Evolutionary conservation across 139 green algal genomes (phyloP).

Genomic region (Chlamydomonas incerta): DNA sequence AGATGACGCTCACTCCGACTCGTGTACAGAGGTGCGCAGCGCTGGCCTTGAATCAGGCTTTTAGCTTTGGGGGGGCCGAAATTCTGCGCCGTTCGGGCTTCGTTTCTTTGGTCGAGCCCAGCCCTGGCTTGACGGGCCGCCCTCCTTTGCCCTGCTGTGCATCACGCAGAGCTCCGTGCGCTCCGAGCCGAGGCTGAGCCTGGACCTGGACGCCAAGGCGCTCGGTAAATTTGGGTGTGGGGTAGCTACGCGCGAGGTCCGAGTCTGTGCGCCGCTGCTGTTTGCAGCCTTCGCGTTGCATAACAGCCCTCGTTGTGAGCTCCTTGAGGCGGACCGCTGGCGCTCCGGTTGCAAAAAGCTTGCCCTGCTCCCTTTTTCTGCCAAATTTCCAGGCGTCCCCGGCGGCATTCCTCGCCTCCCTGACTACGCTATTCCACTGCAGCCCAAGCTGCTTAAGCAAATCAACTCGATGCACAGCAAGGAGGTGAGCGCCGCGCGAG

Average conservation of each 20-base stretch:
- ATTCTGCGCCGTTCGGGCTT: too few species aligned
- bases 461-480: slow-evolving; percentile 64
- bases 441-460: slow-evolving; percentile 58
- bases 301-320: too few species aligned
- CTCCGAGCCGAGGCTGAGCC: slow-evolving; percentile 3
- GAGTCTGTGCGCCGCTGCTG: too few species aligned
- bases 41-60: too few species aligned
- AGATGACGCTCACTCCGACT: slow-evolving; percentile 13
- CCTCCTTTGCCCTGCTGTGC: background rate
- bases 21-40: slow-evolving; percentile 20
- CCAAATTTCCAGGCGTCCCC: too few species aligned
- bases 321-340: too few species aligned
- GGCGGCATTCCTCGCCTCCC: slow-evolving; percentile 11
- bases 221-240: too few species aligned
- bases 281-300: too few species aligned
- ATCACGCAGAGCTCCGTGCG: slow-evolving; percentile 32
- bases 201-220: background rate
- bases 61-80: too few species aligned
- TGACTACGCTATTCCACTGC: slow-evolving; percentile 50
- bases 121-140: too few species aligned
- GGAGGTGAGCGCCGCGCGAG: slow-evolving; percentile 34
- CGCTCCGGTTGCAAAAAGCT: background rate
- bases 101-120: too few species aligned
- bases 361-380: background rate
- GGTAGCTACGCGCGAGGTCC: too few species aligned